Percentiles rank a stretch among this genome's conserved stretches.
Evolutionary conservation across 352 stramenopile species (phyloP).

Genomic region (Phytophthora megakarya): DNA sequence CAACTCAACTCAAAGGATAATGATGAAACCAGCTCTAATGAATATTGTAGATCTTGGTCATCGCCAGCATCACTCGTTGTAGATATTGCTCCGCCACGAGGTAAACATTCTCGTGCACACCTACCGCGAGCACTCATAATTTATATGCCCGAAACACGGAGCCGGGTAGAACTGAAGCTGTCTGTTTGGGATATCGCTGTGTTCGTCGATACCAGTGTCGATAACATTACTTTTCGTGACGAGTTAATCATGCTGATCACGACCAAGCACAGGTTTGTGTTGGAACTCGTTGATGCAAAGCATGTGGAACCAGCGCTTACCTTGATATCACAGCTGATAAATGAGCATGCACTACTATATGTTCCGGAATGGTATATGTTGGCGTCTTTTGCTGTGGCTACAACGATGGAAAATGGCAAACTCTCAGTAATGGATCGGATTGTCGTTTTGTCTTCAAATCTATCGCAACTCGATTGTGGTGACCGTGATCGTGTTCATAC

Average conservation of each 20-base stretch:
- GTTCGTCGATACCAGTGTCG: conserved; percentile 9
- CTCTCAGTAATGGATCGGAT: conserved; percentile 35
- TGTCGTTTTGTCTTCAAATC: neutral
- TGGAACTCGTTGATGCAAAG: conserved; percentile 40
- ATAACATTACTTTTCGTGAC: conserved; percentile 18
- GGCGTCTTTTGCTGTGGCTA: conserved; percentile 36
- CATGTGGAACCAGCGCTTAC: conserved; percentile 40
- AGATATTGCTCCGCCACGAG: conserved; percentile 22
- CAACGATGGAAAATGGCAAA: conserved; percentile 36
- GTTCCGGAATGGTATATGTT: conserved; percentile 59
- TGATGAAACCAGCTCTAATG: neutral
- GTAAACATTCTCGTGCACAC: conserved; percentile 26
- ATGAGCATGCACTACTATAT: conserved; percentile 53
- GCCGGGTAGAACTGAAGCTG: conserved; percentile 10
- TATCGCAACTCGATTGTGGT: conserved; percentile 2
- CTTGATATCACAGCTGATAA: conserved; percentile 56
- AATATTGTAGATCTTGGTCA: conserved; percentile 10
- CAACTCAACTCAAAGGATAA: neutral
- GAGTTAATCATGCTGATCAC: conserved; percentile 36
- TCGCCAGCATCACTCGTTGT: conserved; percentile 19
- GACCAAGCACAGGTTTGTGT: conserved; percentile 44
- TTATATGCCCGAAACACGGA: conserved; percentile 16
- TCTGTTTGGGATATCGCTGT: conserved; percentile 22
- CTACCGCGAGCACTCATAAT: conserved; percentile 30
- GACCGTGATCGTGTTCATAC: neutral